A percentile compares a stretch with the other conserved stretches of the same genome.
Conservation (phyloP, 2,329 filamentous ascomycete genomes). For the Albophoma yamanashiensis region DNA sequence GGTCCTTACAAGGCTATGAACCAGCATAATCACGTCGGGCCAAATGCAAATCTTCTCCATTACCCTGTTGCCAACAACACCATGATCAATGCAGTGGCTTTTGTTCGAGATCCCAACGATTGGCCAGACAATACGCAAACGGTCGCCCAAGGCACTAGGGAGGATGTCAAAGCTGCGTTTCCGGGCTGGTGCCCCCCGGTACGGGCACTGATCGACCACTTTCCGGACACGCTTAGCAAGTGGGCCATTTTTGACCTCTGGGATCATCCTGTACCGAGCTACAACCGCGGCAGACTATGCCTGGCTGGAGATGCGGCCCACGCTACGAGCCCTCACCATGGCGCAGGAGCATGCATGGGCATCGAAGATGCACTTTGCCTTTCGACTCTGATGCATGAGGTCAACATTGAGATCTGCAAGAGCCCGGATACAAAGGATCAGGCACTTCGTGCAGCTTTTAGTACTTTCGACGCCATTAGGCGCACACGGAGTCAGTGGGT, state of each 20-base stretch:
- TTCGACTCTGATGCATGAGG: background rate
- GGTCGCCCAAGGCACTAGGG: background rate
- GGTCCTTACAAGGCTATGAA: conserved; percentile 23
- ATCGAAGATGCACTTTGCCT: background rate
- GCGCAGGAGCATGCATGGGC: conserved; percentile 46
- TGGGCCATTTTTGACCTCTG: conserved; percentile 38
- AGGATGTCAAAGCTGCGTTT: background rate
- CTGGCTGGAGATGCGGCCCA: conserved; percentile 54
- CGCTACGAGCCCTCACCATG: conserved; percentile 49
- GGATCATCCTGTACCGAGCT: conserved; percentile 29
- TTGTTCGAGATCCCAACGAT: background rate
- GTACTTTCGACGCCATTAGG: conserved; percentile 3
- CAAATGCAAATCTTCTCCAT: background rate
- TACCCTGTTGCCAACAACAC: background rate
- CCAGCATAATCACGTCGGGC: background rate
- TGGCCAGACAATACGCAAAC: background rate
- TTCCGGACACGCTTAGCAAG: conserved; percentile 7
- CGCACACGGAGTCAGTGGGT: conserved; percentile 5
- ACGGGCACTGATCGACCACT: background rate
- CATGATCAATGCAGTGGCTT: background rate
- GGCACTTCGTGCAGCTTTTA: background rate
- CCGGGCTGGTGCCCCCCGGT: background rate
- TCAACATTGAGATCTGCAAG: background rate
- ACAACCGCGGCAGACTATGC: conserved; percentile 30
- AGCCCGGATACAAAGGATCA: background rate